A percentile compares a stretch with the other conserved stretches of the same genome.
Conservation (phyloP, 768 basidiomycete genomes). For the Lenzites betulinus region DNA sequence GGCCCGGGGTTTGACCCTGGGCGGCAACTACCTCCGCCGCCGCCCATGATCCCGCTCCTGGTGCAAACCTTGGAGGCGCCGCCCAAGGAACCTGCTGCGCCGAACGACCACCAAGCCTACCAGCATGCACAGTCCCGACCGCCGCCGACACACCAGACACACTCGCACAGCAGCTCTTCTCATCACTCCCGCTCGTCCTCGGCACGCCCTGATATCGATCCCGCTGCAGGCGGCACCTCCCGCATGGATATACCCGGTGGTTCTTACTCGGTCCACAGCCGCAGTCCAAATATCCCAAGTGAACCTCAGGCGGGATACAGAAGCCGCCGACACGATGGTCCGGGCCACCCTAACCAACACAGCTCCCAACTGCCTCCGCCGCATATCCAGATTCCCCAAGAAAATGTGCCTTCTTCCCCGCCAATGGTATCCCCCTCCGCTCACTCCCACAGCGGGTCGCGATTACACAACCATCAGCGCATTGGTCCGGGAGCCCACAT, state of each 20-base stretch:
- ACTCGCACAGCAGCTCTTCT: conserved; percentile 51
- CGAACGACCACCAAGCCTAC: conserved; percentile 24
- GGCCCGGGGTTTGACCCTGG: conserved; percentile 30
- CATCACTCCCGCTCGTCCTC: conserved; percentile 50
- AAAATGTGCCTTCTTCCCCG: conserved; percentile 35
- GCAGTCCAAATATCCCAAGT: conserved; percentile 25
- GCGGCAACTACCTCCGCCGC: conserved; percentile 27
- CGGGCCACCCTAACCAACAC: conserved; percentile 40
- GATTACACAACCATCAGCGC: conserved; percentile 62
- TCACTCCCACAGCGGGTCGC: conserved; percentile 8
- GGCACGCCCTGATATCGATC: conserved; percentile 29
- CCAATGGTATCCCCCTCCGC: conserved; percentile 30
- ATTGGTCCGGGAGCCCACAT: conserved; percentile 63
- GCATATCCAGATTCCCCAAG: conserved; percentile 33
- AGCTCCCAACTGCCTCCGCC: conserved; percentile 29
- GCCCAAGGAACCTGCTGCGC: conserved; percentile 24
- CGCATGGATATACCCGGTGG: conserved; percentile 39
- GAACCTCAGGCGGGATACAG: conserved; percentile 37
- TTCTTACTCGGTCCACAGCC: conserved; percentile 34
- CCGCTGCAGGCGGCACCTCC: conserved; percentile 17
- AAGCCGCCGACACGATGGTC: conserved; percentile 50
- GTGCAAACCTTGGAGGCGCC: conserved; percentile 21
- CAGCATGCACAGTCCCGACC: conserved; percentile 31
- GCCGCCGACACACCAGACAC: conserved; percentile 41
- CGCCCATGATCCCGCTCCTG: conserved; percentile 29